Percentiles rank a stretch among this genome's conserved stretches.
Evolutionary conservation across 2,329 filamentous ascomycete species (phyloP).

Genomic region (Leptographium procerum): DNA sequence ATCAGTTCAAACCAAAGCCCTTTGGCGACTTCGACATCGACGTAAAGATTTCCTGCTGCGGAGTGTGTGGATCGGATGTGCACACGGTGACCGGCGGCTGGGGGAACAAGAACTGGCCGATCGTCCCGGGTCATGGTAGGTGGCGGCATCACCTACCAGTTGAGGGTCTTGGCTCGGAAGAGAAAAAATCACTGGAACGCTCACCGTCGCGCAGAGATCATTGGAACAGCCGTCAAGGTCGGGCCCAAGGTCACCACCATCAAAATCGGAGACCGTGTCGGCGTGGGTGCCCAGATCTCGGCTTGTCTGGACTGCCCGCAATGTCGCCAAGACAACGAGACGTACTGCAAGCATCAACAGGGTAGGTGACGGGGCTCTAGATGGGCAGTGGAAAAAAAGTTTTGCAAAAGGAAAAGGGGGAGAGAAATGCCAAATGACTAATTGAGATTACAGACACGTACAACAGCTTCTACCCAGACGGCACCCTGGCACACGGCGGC

Average conservation of each 20-base stretch:
- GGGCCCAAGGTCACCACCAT: slow-evolving; percentile 51
- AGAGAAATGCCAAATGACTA: no score
- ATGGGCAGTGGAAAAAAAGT: no score
- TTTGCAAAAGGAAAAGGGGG: no score
- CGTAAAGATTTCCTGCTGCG: slow-evolving; percentile 73
- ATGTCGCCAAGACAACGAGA: slow-evolving; percentile 56
- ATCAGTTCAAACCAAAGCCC: slow-evolving; percentile 70
- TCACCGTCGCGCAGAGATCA: slow-evolving; percentile 39
- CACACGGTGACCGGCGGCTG: slow-evolving; percentile 61
- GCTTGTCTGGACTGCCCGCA: slow-evolving; percentile 54
- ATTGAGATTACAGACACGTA: no score
- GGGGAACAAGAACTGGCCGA: slow-evolving; percentile 50
- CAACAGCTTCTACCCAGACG: no score
- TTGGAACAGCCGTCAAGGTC: slow-evolving; percentile 57
- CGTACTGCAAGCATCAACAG: slow-evolving; percentile 51
- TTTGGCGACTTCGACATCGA: slow-evolving; percentile 83
- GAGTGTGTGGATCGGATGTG: slow-evolving; percentile 62
- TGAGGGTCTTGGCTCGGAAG: no score
- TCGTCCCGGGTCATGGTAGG: slow-evolving; percentile 56
- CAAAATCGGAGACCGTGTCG: slow-evolving; percentile 52
- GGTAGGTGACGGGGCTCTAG: slow-evolving; percentile 52
- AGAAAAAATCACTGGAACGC: no score
- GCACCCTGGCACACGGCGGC: no score
- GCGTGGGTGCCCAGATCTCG: slow-evolving; percentile 57
- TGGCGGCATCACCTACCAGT: no score